Percentiles rank a stretch among this genome's conserved stretches.
Conservation (phyloP, 2,329 filamentous ascomycete species). For the Dothiorella sarmentorum region DNA sequence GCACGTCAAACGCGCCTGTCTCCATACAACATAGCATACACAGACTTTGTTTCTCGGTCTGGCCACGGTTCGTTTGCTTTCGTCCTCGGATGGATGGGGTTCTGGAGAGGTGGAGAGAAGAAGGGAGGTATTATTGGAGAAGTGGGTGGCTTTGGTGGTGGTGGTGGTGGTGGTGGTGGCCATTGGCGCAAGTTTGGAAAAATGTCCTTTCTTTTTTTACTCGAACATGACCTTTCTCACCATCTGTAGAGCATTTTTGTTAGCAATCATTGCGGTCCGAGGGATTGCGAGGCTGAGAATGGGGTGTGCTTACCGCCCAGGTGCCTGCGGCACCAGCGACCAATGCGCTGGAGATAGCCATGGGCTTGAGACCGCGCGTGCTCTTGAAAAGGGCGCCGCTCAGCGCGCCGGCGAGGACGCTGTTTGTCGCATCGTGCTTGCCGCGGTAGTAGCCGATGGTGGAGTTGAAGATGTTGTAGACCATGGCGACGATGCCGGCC, state of each 20-base stretch:
- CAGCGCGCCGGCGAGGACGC: constrained; percentile 75
- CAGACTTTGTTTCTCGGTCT: neutral
- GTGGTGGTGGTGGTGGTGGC: no score
- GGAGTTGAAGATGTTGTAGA: constrained; percentile 71
- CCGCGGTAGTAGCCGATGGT: constrained; percentile 39
- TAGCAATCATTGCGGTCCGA: constrained; percentile 1
- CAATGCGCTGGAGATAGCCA: constrained; percentile 90
- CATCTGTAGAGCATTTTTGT: neutral
- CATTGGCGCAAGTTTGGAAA: neutral
- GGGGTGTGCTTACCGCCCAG: constrained; percentile 73
- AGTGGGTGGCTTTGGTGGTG: no score
- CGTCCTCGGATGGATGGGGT: constrained; percentile 2
- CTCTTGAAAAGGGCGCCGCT: constrained; percentile 97
- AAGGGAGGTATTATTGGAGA: neutral
- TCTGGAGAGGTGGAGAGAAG: neutral
- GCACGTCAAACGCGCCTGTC: neutral
- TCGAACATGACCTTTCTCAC: constrained; percentile 12
- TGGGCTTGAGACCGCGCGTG: constrained; percentile 81
- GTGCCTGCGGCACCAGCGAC: constrained; percentile 79
- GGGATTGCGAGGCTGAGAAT: neutral
- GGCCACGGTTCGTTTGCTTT: neutral
- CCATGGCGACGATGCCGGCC: constrained; percentile 90
- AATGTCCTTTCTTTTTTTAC: neutral
- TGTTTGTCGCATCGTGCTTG: constrained; percentile 74
- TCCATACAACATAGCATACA: constrained; percentile 5